A percentile compares a stretch with the other conserved stretches of the same genome.
Conservation (phyloP, 352 stramenopile species). For the Globisporangium spiculum region DNA sequence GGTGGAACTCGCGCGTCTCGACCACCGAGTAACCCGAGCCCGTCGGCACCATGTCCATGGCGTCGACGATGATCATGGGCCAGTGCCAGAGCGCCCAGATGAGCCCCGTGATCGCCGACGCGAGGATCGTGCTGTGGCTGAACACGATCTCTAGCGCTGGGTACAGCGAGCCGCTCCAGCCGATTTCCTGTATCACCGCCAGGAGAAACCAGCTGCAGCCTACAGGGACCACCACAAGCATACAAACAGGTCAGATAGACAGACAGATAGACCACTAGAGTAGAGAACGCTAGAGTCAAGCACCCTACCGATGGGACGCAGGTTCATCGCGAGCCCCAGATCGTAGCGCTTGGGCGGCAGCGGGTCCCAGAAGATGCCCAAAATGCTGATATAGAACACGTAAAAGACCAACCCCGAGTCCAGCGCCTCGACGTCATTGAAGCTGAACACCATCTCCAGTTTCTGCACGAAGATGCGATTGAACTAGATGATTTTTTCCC, state of each 20-base stretch:
- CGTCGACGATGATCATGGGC: constrained; percentile 88
- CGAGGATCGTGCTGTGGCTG: constrained; percentile 84
- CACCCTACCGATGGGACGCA: constrained; percentile 53
- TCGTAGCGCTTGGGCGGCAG: constrained; percentile 79
- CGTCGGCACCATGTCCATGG: constrained; percentile 63
- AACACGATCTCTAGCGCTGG: constrained; percentile 87
- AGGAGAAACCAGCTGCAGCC: constrained; percentile 86
- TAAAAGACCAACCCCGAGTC: constrained; percentile 87
- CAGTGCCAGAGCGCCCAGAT: constrained; percentile 86
- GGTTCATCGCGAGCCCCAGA: constrained; percentile 67
- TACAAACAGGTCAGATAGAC: background rate
- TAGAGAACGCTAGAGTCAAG: background rate
- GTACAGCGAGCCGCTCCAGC: constrained; percentile 86
- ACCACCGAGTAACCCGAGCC: constrained; percentile 78
- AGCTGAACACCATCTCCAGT: constrained; percentile 86
- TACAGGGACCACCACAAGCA: constrained; percentile 22
- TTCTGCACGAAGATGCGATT: constrained; percentile 83
- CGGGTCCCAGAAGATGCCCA: constrained; percentile 86
- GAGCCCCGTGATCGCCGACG: constrained; percentile 78
- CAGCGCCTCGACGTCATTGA: constrained; percentile 82
- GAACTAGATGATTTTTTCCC: constrained; percentile 40
- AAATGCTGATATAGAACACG: constrained; percentile 80
- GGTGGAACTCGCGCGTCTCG: constrained; percentile 72
- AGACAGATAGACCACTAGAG: background rate
- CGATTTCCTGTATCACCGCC: constrained; percentile 79